Evolutionary conservation across 495 filamentous ascomycete species (phyloP), one percentile per base, ranked within the genome.

Genomic region (Rhypophila decipiens): DNA sequence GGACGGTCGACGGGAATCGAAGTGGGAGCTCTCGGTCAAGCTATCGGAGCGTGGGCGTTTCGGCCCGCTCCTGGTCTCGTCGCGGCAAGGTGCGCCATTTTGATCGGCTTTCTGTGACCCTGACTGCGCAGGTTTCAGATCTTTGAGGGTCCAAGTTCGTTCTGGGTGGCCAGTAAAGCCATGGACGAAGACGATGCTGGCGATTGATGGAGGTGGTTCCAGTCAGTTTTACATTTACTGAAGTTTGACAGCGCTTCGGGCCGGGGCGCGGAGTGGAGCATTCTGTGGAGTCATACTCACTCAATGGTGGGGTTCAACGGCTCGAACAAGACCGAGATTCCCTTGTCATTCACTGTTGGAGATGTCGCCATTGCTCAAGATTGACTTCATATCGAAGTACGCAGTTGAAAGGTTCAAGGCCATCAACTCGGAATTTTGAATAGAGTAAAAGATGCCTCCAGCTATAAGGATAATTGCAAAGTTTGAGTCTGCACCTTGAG

Each of bases 121-220:
- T 5, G 31, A 11, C 17, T 15, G 31, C 12, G 2, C 17, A 1
- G 3, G 31, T 2, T 35, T 11, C 2, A 2, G 34, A 18, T 18
- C 3, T 2, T 39, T 18, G 1, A 19, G 18, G 10, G 44, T 46
- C 44, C 44, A 46, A 9, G 44, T 46, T 17, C 34, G 24, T 46
- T 46, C 44, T 21, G 34, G 44, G 13, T 46, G 34, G 13, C 44
- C 44, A 18, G 44, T 46, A 15, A 46, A 39, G n/a, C 44, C 44
- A 24, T 46, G 44, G 34, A 46, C 35, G 20, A 46, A 46, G 33
- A 38, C 2, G 20, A 46, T 15, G 37, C 42, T 45, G 42, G 10
- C 34, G 27, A 35, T 12, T n/a, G 2, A 11, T 2, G 5, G 31
- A 2, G 31, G 12, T 29, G 29, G 29, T 13, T 27, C 22, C 17